Base-by-base conservation (phyloP, 1,284 basidiomycete genomes). In the Leccinum pallidistipes region DNA sequence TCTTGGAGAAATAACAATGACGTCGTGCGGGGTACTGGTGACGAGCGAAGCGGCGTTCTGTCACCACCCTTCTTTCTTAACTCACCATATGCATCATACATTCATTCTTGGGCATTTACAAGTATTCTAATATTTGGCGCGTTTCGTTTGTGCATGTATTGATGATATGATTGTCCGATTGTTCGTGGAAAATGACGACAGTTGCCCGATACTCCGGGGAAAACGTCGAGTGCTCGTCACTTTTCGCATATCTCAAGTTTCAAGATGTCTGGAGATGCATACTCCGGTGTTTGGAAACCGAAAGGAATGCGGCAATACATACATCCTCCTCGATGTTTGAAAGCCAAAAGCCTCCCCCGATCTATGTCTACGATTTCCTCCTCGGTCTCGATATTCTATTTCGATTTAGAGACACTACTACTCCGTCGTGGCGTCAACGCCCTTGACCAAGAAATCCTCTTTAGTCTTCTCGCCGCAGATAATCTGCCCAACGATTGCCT, bases 401-500 rank as follows among this genome's bases (percentile, higher is more conserved):
- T 47, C 18, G 45, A 47, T 47, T 12, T 1, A 47, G 18, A 21
- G 18, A 21, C 45, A 45, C 12, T n/a, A 27, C 47, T 51, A 51
- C 24, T 57, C 45, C 18, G 45, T 61, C 24, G 24, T 6, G 27
- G 14, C 31, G 1, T n/a, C 24, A 43, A 21, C 52, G 2, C 65
- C 60, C 27, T 51, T 57, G 43, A 69, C 68, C 55, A 73, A 49
- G 49, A 73, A 70, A 3, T 66, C 66, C 0, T 65, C 71, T 62
- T 57, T 58, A 40, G 61, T 50, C 56, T 62, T 61, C 50, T 70
- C 68, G n/a, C 69, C 71, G 2, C 55, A 55, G 1, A 70, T 59
- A 56, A 70, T 73, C 61, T 67, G 62, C n/a, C 55, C 64, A 3
- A 73, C 68, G 56, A 73, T 68, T 43, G 24, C 14, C 57, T 45